Conservation (phyloP, 306 rosid species). For the Cotoneaster glaucophyllus region DNA sequence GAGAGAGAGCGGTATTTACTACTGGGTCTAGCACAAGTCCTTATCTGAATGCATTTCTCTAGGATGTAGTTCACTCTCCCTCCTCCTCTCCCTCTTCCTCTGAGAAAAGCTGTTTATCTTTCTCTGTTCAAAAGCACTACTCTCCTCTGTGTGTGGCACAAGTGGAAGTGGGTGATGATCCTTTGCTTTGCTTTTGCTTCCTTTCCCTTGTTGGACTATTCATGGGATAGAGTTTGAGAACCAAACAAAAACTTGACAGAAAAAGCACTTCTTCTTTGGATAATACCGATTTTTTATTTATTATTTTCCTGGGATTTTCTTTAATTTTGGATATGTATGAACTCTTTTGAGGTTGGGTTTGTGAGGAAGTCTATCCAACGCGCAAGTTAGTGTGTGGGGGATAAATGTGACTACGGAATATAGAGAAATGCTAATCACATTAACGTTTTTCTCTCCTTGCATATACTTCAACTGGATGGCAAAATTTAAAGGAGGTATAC, state of each 20-base stretch:
- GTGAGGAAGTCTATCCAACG: not conserved
- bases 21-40: conserved; percentile 48
- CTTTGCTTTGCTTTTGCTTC: conserved; percentile 15
- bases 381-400: not conserved
- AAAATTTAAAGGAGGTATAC: no score
- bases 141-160: conserved; percentile 10
- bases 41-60: conserved; percentile 54
- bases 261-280: conserved; percentile 46
- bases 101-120: conserved; percentile 9
- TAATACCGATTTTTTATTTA: conserved; percentile 28
- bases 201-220: not conserved
- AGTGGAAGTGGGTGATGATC: conserved; percentile 37
- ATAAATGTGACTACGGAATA: no score
- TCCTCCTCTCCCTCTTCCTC: conserved; percentile 17
- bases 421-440: no score
- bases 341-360: no score
- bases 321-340: no score
- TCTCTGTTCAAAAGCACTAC: conserved; percentile 2
- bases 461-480: no score
- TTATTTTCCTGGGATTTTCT: not conserved
- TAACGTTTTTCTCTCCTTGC: no score
- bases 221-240: conserved; percentile 21
- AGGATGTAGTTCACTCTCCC: conserved; percentile 26
- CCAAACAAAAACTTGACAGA: conserved; percentile 40
- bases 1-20: conserved; percentile 25